Conservation (phyloP, 176 grass and related monocot genomes). For the Triticum aestivum region DNA sequence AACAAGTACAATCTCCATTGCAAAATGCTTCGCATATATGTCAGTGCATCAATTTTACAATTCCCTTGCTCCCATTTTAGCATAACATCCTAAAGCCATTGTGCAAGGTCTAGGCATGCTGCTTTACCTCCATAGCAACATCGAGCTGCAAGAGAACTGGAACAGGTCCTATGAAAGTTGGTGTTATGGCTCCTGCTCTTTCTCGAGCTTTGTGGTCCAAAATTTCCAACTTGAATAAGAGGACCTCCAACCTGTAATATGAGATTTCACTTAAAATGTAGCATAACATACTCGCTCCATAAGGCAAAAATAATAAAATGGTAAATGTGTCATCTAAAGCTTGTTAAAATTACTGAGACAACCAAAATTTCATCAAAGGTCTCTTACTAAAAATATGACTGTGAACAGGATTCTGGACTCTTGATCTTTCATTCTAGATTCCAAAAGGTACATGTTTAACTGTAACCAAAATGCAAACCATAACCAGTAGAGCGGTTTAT, state of each 20-base stretch:
- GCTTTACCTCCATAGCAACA: slow-evolving; percentile 81
- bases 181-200: slow-evolving; percentile 78
- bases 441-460: background rate
- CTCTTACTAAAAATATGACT: background rate
- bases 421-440: background rate
- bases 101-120: background rate
- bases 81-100: slow-evolving; percentile 8
- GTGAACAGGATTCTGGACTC: slow-evolving; percentile 1
- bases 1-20: background rate
- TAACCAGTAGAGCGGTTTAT: background rate
- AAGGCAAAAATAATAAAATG: background rate
- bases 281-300: background rate
- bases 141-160: slow-evolving; percentile 85
- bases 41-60: background rate
- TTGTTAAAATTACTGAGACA: background rate
- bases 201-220: slow-evolving; percentile 97
- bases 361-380: background rate
- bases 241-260: slow-evolving; percentile 71
- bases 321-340: background rate
- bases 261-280: slow-evolving; percentile 12
- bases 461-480: background rate
- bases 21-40: background rate
- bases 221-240: slow-evolving; percentile 92
- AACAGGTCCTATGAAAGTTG: slow-evolving; percentile 76
- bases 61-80: background rate